These are phyloP conservation scores for Penstemon barbatus DNA, from an alignment of 257 asterid genomes.

Conservation along the genomic window DNA sequence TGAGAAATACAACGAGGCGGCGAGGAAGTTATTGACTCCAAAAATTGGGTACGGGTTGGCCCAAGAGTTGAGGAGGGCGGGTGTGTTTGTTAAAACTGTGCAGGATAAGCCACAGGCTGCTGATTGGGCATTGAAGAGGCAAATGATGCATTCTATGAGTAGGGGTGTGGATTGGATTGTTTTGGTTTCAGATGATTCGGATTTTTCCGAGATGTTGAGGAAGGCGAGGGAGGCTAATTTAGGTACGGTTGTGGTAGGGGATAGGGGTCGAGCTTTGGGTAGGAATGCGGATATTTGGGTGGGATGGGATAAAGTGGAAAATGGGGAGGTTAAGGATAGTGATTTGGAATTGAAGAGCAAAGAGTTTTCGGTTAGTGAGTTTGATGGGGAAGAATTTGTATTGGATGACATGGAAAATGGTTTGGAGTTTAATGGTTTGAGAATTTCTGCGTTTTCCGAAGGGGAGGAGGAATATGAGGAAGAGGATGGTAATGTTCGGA, in stretches of 20 bases:
- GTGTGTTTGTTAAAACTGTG: constrained; percentile 84
- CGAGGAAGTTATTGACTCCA: constrained; percentile 57
- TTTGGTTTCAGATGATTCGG: constrained; percentile 83
- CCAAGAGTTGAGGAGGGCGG: constrained; percentile 80
- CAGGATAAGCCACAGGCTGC: constrained; percentile 96
- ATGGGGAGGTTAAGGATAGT: constrained; percentile 70
- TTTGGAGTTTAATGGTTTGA: constrained; percentile 37
- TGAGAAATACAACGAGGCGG: constrained; percentile 76
- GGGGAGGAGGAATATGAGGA: constrained; percentile 60
- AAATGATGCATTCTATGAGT: constrained; percentile 85
- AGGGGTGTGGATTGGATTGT: constrained; percentile 93
- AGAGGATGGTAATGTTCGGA: constrained; percentile 42
- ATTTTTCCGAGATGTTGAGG: constrained; percentile 79
- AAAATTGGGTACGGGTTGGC: constrained; percentile 81
- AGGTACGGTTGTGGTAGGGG: constrained; percentile 93
- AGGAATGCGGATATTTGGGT: constrained; percentile 87
- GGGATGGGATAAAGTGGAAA: constrained; percentile 77
- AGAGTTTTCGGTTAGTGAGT: constrained; percentile 57
- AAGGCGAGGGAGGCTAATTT: constrained; percentile 76
- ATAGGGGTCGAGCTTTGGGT: constrained; percentile 74
- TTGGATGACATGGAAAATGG: constrained; percentile 49
- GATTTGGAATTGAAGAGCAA: constrained; percentile 56
- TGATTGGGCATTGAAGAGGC: constrained; percentile 93
- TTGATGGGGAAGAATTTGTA: constrained; percentile 45
- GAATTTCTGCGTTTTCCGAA: constrained; percentile 69